Evolutionary conservation across 768 basidiomycete genomes (phyloP).

Genomic region (Tulasnella sp.): DNA sequence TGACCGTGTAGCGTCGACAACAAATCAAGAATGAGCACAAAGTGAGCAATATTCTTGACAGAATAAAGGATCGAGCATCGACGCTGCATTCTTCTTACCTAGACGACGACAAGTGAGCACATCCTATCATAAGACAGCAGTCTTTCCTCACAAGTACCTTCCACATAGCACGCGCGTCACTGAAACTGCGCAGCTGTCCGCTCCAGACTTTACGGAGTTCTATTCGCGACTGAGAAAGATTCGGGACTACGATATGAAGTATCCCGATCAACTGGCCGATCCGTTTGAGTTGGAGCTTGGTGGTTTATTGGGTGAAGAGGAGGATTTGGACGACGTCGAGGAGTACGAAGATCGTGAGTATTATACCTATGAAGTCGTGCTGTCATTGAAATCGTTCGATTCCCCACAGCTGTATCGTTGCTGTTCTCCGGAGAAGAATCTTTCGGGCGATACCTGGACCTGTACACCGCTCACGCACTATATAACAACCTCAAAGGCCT

Average conservation of each 20-base stretch:
- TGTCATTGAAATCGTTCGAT: neutral
- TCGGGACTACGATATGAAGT: slow-evolving; percentile 91
- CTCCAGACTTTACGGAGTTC: slow-evolving; percentile 68
- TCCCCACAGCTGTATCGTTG: slow-evolving; percentile 50
- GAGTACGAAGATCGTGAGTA: slow-evolving; percentile 81
- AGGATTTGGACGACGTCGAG: slow-evolving; percentile 47
- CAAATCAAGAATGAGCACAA: slow-evolving; percentile 73
- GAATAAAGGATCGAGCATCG: slow-evolving; percentile 56
- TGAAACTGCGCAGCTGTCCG: slow-evolving; percentile 18
- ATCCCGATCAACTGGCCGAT: slow-evolving; percentile 77
- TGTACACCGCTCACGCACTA: slow-evolving; percentile 75
- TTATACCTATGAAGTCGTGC: neutral
- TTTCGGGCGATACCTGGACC: slow-evolving; percentile 88
- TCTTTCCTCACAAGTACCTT: neutral
- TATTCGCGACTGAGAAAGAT: slow-evolving; percentile 92
- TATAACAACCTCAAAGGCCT: slow-evolving; percentile 85
- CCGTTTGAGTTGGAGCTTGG: slow-evolving; percentile 76
- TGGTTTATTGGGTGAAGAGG: slow-evolving; percentile 61
- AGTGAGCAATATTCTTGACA: slow-evolving; percentile 76
- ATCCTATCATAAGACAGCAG: neutral
- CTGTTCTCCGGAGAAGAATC: slow-evolving; percentile 94
- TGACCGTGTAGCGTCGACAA: slow-evolving; percentile 18
- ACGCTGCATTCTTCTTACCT: slow-evolving; percentile 62
- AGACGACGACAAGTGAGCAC: slow-evolving; percentile 46
- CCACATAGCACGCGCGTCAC: slow-evolving; percentile 8